A percentile compares a stretch with the other conserved stretches of the same genome.
Conservation (phyloP, 176 grass and related monocot genomes). For the Raddia distichophylla region DNA sequence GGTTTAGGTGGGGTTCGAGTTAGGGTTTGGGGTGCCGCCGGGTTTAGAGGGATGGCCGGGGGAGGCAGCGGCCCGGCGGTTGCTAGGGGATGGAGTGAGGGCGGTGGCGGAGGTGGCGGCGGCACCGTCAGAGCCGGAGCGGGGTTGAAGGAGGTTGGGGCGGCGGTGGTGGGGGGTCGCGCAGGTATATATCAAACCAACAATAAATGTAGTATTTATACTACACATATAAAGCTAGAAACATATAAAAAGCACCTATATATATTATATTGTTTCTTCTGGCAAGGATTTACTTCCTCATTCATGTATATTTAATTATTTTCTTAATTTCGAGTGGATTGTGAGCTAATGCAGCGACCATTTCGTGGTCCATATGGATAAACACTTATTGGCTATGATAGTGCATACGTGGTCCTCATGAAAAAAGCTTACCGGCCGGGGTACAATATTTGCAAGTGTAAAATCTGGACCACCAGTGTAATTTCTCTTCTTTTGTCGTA, state of each 20-base stretch:
- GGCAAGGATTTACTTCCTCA: neutral
- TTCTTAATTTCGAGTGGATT: neutral
- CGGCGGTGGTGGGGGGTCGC: too few species aligned
- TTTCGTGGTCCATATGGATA: constrained; percentile 28
- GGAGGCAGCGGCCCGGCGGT: too few species aligned
- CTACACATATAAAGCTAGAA: neutral
- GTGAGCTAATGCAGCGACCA: constrained; percentile 4
- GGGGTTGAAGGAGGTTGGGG: too few species aligned
- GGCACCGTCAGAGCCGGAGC: too few species aligned
- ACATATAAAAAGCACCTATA: neutral
- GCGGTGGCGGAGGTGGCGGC: too few species aligned
- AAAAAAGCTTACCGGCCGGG: neutral
- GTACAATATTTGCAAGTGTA: constrained; percentile 40
- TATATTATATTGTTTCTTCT: constrained; percentile 5
- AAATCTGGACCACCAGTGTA: constrained; percentile 43
- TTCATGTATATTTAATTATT: constrained; percentile 10
- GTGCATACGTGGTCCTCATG: constrained; percentile 45
- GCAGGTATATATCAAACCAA: too few species aligned
- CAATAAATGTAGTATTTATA: too few species aligned
- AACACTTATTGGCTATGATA: constrained; percentile 22
- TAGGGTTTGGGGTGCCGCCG: too few species aligned
- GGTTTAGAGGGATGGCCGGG: too few species aligned
- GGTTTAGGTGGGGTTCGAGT: too few species aligned
- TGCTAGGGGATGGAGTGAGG: too few species aligned
- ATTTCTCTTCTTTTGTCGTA: neutral